These are phyloP conservation scores for Ochetophila trinervis DNA, from an alignment of 306 rosid genomes.

Conservation along the genomic window DNA sequence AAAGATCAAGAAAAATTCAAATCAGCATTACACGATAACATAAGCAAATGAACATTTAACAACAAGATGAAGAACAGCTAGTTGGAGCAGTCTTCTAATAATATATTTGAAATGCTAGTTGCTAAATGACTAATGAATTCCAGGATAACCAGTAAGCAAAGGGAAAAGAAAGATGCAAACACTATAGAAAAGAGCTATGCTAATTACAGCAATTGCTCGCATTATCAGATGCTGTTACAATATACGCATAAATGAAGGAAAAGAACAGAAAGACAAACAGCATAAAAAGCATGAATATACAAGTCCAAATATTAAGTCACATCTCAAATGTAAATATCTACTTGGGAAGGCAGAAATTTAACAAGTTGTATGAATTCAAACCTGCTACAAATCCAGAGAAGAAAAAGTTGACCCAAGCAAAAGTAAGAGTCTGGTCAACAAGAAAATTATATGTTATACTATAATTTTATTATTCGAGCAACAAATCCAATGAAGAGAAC, in stretches of 20 bases:
- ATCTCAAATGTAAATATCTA: constrained; percentile 1
- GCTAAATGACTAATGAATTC: neutral
- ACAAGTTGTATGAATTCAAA: constrained; percentile 26
- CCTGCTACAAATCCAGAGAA: constrained; percentile 99
- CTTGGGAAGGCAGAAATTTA: constrained; percentile 7
- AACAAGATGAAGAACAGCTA: neutral
- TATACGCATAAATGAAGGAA: constrained; percentile 2
- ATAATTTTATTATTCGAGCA: neutral
- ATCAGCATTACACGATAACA: constrained; percentile 4
- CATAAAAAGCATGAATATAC: constrained; percentile 10
- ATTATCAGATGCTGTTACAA: neutral
- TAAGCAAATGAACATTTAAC: neutral
- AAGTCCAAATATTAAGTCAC: constrained; percentile 1
- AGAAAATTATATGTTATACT: constrained; percentile 11
- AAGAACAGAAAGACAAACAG: neutral
- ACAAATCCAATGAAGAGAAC: neutral
- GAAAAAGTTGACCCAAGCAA: constrained; percentile 99
- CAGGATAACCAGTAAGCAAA: neutral
- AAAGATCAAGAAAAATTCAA: constrained; percentile 17
- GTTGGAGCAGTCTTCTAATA: neutral
- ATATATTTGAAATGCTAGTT: neutral
- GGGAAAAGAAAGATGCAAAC: neutral
- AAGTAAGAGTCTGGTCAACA: constrained; percentile 87
- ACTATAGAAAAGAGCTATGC: neutral
- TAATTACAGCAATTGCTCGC: neutral